Base-by-base conservation (phyloP, 2,329 filamentous ascomycete genomes). In the Sarocladiaceae sp. region DNA sequence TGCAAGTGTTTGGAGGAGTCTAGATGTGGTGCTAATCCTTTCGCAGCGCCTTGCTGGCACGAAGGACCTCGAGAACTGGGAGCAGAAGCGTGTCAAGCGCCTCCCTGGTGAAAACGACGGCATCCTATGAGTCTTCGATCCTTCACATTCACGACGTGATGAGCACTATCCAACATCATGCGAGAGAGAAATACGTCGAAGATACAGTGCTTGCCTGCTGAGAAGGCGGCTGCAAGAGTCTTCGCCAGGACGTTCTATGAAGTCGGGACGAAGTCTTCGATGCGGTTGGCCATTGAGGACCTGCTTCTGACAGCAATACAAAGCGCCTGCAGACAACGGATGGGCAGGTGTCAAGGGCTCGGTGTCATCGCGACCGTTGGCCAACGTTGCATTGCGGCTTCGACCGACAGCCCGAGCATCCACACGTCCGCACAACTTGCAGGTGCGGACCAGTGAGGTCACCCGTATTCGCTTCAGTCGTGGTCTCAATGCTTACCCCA, bases 31-130 rank as follows among this genome's bases (percentile, higher is more conserved):
- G 16, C 31, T 10, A 33, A 33, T 33, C 6, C 10, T 10, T 6
- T 33, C 86, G 87, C 24, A 95, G 94, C 64, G 93, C 97, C 58
- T 67, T 94, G 50, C 69, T 89, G 85, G 85, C 18, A 43, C 26
- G 3, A 94, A 94, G 63, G 89, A 95, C 60, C 68, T 97, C 49
- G 91, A 98, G 58, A 78, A 88, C 59, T 98, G 93, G 93, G 91
- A 97, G 63, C 93, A 97, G 67, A 94, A 93, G 67, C 81, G 94
- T 44, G 89, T 97, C 10, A 82, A 95, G 69, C 75, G 93, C 60
- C 74, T 96, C 48, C 82, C 87, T 16, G 93, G 93, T 53, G 94
- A 98, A 65, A 85, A 80, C 48, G 91, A 98, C 62, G 91, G 91
- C 26, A 77, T 87, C 42, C 62, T 95, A 53, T 84, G 51, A 48